These are phyloP conservation scores for Penicillium sp. DNA, from an alignment of 2,329 filamentous ascomycete species.

Conservation along the genomic window DNA sequence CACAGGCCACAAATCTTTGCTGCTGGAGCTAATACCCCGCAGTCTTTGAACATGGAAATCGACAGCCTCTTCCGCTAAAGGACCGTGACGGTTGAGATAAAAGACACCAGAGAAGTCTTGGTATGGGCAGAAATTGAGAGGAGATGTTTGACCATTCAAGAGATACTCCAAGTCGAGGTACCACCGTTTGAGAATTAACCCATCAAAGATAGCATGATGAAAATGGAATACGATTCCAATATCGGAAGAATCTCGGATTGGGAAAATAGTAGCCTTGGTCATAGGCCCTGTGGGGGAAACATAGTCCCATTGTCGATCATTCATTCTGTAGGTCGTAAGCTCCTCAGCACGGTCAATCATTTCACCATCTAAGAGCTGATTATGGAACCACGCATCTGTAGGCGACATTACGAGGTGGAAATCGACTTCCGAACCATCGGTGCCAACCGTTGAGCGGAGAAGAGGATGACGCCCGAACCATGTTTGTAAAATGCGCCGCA, in stretches of 20 bases:
- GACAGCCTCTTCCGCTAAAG: neutral
- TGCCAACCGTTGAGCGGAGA: neutral
- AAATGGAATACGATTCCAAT: neutral
- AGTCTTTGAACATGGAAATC: neutral
- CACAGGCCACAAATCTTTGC: neutral
- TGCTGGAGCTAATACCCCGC: neutral
- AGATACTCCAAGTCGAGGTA: neutral
- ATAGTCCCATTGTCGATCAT: neutral
- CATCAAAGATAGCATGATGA: neutral
- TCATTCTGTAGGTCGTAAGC: neutral
- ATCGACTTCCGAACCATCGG: neutral
- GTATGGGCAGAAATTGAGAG: neutral
- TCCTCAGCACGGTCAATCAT: neutral
- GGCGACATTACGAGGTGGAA: neutral
- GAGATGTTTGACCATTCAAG: neutral
- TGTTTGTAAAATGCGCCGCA: neutral
- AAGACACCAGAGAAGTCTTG: neutral
- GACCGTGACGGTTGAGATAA: neutral
- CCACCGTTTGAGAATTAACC: neutral
- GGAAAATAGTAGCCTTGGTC: neutral
- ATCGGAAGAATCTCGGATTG: neutral
- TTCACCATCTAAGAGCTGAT: neutral
- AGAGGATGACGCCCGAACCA: neutral
- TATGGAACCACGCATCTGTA: neutral
- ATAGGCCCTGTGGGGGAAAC: neutral